A percentile compares a stretch with the other conserved stretches of the same genome.
These are phyloP conservation scores for Tetrahymena malaccensis DNA, from an alignment of 73 alveolate species.

Conservation along the genomic window DNA sequence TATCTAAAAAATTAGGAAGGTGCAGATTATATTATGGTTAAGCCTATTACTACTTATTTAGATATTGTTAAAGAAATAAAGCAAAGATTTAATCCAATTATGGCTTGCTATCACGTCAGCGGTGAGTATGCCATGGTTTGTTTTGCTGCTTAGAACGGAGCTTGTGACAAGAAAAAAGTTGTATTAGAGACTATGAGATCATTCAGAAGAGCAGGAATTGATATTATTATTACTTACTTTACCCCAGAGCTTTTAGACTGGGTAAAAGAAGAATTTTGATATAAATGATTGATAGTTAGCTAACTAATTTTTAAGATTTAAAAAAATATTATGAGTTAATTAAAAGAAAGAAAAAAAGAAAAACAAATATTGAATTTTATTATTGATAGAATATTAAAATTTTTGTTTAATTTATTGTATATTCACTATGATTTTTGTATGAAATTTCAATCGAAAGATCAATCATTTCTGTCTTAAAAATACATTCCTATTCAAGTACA, in stretches of 20 bases:
- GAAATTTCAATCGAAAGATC: too few species aligned
- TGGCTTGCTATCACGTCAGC: constrained; percentile 63
- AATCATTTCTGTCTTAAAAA: too few species aligned
- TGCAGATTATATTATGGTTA: constrained; percentile 74
- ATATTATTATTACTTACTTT: constrained; percentile 53
- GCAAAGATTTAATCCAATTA: constrained; percentile 33
- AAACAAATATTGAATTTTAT: too few species aligned
- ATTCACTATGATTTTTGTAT: too few species aligned
- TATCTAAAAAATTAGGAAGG: constrained; percentile 49
- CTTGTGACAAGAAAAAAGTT: constrained; percentile 48
- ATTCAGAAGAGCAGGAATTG: constrained; percentile 62
- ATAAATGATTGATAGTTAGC: not conserved
- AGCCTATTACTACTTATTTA: constrained; percentile 63
- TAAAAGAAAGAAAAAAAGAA: too few species aligned
- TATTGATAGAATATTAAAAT: too few species aligned
- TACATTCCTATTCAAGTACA: not conserved
- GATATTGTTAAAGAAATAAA: constrained; percentile 53
- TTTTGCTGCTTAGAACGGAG: constrained; percentile 59
- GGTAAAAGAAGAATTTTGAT: constrained; percentile 7
- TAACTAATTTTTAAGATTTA: too few species aligned
- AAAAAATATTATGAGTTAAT: too few species aligned
- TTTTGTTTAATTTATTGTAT: not conserved
- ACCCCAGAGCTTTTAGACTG: constrained; percentile 60
- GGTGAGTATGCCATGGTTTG: constrained; percentile 77
- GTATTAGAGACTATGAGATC: constrained; percentile 54